Evolutionary conservation across 768 basidiomycete genomes (phyloP), one percentile per base, ranked within the genome.

Genomic region (Lactarius sanguifluus): DNA sequence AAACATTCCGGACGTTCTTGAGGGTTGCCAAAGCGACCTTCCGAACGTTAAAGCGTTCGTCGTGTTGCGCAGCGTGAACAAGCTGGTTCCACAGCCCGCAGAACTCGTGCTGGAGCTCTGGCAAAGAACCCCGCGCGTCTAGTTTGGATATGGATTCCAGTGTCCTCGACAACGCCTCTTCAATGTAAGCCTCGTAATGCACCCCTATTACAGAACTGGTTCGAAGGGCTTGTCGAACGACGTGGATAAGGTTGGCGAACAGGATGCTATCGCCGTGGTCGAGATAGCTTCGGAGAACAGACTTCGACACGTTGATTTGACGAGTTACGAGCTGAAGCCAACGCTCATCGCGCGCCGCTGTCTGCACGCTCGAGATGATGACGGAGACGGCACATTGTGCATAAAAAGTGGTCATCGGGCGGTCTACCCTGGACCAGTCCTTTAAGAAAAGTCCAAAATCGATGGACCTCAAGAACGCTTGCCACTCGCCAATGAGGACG

Each of bases 1-100:
- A 64, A 15, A 59, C 36, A 58, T 32, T 59, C n/a, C 64, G 64
- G 32, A 64, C 30, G 18, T 59, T 59, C 58, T 59, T 64, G 28
- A 64, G 64, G 1, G 45, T 32, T 20, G 16, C 16, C 12, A 32
- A 18, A n/a, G 18, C 16, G 5, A 59, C 9, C 30, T 5, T 8
- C 32, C 0, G 23, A 1, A 23, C 15, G 32, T 57, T 30, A 13
- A 45, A 15, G 58, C 4, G 30, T 1, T 15, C 3, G 9, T 23
- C 1, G n/a, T 7, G 5, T 5, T 38, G 57, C 57, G 47, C 47
- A 1, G 5, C 5, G 1, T 52, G 34, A 2, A 40, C 28, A 1
- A 64, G 64, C 38, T 59, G 36, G 15, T 64, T 54, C 64, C 58
- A 64, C 30, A 64, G 2, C 1, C 28, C 10, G 28, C 64, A 64